Base-by-base conservation (phyloP, 768 basidiomycete species). In the Podaxis sp. region DNA sequence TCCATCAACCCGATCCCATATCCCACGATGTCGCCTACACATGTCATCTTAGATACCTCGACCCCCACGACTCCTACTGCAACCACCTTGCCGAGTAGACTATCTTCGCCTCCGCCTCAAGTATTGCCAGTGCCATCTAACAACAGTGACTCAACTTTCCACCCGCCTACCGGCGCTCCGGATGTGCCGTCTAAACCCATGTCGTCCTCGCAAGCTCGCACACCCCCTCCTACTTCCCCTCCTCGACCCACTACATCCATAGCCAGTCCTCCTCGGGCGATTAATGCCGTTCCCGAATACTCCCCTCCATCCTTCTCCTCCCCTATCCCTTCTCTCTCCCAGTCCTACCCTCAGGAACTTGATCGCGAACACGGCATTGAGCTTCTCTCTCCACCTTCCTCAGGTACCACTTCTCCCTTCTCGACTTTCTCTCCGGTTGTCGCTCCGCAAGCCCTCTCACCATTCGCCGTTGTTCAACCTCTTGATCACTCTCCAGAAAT, bases 21-120 rank as follows among this genome's bases (percentile, higher is more conserved):
- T 66, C 69, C 74, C 35, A 76, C 82, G 2, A 73, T 83, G 57
- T 72, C 76, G 7, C 82, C 83, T 7, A 82, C 80, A 3, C 81
- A 81, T 59, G 74, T 81, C 10, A 65, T 83, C 2, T 74, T 75
- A 14, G 78, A 82, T 64, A 59, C 74, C 37, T 69, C 69, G 38
- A 46, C 63, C 44, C 63, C 71, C 23, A 63, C 69, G 13, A 68
- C 71, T 3, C 67, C 73, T 16, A 66, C 62, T 7, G 68, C 73
- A 35, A 50, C 18, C 14, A 67, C 68, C 1, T 27, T 67, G 16
- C 65, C 65, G 44, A 71, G 70, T 59, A 62, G 65, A 38, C 62
- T 64, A 7, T 50, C 68, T 11, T 70, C 73, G 3, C 67, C 71
- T 6, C 62, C 68, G 18, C 63, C 64, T 18, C 66, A 62, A 52